Base-by-base conservation (phyloP, 805 yeast species). In the Yamadazyma scolyti region DNA sequence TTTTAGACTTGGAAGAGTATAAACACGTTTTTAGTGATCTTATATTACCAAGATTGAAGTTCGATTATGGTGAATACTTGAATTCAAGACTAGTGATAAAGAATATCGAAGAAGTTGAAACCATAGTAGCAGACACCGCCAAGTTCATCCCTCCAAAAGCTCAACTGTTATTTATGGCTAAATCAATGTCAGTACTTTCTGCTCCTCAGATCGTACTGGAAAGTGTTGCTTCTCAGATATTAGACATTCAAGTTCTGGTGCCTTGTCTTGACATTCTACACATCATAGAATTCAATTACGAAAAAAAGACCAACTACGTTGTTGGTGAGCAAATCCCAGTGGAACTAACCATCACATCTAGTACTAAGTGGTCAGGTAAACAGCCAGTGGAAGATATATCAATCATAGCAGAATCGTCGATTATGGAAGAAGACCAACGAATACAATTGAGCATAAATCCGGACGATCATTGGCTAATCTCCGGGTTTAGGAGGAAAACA, bases 381-480 rank as follows among this genome's bases (percentile, higher is more conserved):
- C 37, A 34, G 2, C 29, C 27, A 3, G 16, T 27, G 4, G 22
- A 18, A 3, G 45, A 44, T 9, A 22, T 39, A 4, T 38, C 47
- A 4, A 30, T 42, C 1, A 39, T 46, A 16, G 58, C 61, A 1
- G 52, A 50, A 27, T 48, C 57, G 7, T 53, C 60, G 5, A 9
- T 37, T 7, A 16, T 30, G n/a, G 38, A 30, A 21, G 45, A 36
- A 14, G 26, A 30, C n/a, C 51, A 57, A 18, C 46, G 43, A 18
- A 75, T 72, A 44, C 64, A 65, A 30, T 58, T 77, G 22, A 73
- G 71, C 11, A 47, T 83, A 1, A 53, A 58, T 11, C 68, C 71
- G 16, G 73, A 68, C 39, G 96, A 87, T 15, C 72, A 68, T 31
- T 90, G 97, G 97, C 50, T 87, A 3, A 60, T 88, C 4, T 77